These are phyloP conservation scores for Suillus paluster DNA, from an alignment of 768 basidiomycete genomes.

Conservation along the genomic window DNA sequence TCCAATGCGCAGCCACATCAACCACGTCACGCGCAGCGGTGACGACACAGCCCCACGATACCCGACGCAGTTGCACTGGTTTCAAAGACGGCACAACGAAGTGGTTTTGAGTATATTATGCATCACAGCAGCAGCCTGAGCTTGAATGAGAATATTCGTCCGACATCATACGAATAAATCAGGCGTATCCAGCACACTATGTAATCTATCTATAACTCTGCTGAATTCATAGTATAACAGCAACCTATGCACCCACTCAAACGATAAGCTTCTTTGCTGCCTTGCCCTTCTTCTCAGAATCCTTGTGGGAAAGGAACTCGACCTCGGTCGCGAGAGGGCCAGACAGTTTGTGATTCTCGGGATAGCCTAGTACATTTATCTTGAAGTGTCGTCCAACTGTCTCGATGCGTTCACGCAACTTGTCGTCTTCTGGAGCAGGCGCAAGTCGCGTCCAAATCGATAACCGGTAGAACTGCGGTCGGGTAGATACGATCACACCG, in stretches of 20 bases:
- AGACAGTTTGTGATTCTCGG: conserved; percentile 70
- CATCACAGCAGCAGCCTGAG: conserved; percentile 24
- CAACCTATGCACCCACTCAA: conserved; percentile 35
- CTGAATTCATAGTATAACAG: conserved; percentile 17
- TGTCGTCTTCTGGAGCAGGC: conserved; percentile 58
- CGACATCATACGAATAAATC: conserved; percentile 38
- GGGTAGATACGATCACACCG: conserved; percentile 92
- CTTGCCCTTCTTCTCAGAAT: conserved; percentile 94
- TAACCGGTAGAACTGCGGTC: conserved; percentile 94
- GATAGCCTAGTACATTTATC: conserved; percentile 81
- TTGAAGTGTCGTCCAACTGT: conserved; percentile 92
- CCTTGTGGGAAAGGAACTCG: conserved; percentile 93
- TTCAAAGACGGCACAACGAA: conserved; percentile 6
- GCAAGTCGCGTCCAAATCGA: conserved; percentile 97
- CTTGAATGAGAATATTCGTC: conserved; percentile 23
- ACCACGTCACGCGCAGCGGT: conserved; percentile 10
- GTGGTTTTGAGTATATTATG: conserved; percentile 29
- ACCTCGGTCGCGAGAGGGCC: conserved; percentile 94
- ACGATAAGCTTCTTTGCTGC: conserved; percentile 77
- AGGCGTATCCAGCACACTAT: conserved; percentile 20
- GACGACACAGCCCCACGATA: neutral
- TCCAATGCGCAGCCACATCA: conserved; percentile 14
- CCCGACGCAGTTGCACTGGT: neutral
- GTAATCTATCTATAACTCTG: conserved; percentile 16
- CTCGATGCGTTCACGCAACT: conserved; percentile 81